phyloP scores from a whole-genome alignment of 257 asterid species.

The Primulina huaijiensis region DNA sequence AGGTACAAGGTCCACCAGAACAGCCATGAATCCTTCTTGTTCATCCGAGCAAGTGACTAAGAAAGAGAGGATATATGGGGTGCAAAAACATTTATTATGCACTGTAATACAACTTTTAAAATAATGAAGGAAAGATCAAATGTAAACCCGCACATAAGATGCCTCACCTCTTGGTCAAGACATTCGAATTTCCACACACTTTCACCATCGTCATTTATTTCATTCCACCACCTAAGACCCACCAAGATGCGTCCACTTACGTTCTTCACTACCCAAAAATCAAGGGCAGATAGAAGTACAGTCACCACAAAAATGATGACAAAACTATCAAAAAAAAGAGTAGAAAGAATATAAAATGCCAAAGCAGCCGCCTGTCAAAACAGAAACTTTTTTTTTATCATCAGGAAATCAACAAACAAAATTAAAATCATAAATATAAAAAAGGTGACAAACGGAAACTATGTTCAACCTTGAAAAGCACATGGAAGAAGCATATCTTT shows the following conservation, averaged over 20 bases:
- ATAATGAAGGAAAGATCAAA: neutral
- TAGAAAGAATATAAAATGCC: slow-evolving; percentile 91
- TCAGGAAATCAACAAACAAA: slow-evolving; percentile 20
- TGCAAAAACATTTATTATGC: slow-evolving; percentile 1
- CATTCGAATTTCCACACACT: slow-evolving; percentile 95
- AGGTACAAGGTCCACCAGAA: slow-evolving; percentile 98
- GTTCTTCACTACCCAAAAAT: slow-evolving; percentile 97
- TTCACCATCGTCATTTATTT: slow-evolving; percentile 79
- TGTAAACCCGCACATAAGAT: neutral
- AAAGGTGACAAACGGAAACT: slow-evolving; percentile 11
- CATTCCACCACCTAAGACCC: slow-evolving; percentile 99
- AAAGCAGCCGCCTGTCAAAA: slow-evolving; percentile 76
- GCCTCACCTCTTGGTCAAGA: slow-evolving; percentile 68
- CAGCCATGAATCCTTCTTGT: slow-evolving; percentile 97
- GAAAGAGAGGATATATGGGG: slow-evolving; percentile 16
- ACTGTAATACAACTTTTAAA: neutral
- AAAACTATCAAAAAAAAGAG: slow-evolving; percentile 76
- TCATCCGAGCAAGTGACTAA: slow-evolving; percentile 91
- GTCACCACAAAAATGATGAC: slow-evolving; percentile 92
- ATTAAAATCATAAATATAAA: neutral
- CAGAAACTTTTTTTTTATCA: slow-evolving; percentile 22
- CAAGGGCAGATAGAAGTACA: slow-evolving; percentile 89
- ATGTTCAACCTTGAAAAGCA: slow-evolving; percentile 72
- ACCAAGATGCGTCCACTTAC: slow-evolving; percentile 96
- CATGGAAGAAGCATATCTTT: slow-evolving; percentile 85